Base-by-base conservation (phyloP, 306 rosid species). In the Gastrolobium villosum region DNA sequence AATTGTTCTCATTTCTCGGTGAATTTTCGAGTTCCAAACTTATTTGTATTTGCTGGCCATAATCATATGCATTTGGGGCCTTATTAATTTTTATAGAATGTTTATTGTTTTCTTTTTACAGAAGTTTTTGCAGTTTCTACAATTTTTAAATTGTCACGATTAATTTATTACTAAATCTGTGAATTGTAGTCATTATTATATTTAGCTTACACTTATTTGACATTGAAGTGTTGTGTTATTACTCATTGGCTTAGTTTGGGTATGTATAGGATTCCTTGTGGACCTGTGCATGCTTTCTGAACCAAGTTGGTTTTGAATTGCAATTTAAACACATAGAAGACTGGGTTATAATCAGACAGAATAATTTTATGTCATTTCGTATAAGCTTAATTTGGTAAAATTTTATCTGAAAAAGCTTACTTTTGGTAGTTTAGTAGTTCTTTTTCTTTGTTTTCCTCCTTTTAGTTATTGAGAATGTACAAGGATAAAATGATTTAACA, bases 281-380 rank as follows among this genome's bases (percentile, higher is more conserved):
- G 35, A 20, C 26, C 4, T 53, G 66, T 78, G 36, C 69, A 59
- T 59, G 36, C 71, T 61, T 13, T 36, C n/a, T 49, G n/a, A 11
- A 31, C n/a, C 45, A 2, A 20, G 49, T 52, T 46, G 15, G 81
- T 41, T 40, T 65, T 65, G 55, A 61, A 52, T 67, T 68, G 53
- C 56, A 39, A 9, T 45, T 81, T 56, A 30, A 49, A 63, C 36
- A 5, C n/a, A 50, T 14, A 50, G 55, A 45, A 70, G 62, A 34
- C 49, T 13, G 36, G 40, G 52, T 49, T 44, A 9, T 49, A 63
- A 34, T 39, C 45, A 40, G 53, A 20, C 53, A 60, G 37, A 75
- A 40, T 49, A 46, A 35, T 63, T 41, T 59, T 50, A 7, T 73
- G 55, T 13, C 2, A 44, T 44, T 46, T 74, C 36, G 34, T 62